These are phyloP conservation scores for Dictyostelium firmibasis DNA, from an alignment of 78 protist species.

Conservation along the genomic window DNA sequence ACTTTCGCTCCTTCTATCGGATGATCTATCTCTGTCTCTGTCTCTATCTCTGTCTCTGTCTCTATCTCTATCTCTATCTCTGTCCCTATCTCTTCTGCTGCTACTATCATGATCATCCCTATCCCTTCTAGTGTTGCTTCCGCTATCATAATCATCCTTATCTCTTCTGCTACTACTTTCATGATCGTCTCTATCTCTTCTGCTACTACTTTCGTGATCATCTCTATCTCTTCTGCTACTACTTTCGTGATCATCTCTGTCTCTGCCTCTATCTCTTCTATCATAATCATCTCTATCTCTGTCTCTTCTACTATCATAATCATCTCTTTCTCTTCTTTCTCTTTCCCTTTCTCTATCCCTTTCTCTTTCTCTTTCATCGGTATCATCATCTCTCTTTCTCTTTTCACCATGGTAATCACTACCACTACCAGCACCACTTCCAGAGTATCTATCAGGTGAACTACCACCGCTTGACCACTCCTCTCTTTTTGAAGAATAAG, in stretches of 20 bases:
- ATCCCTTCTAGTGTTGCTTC: background rate
- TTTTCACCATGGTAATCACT: constrained; percentile 2
- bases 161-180: background rate
- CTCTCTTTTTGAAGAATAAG: background rate
- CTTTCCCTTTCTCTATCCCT: constrained; percentile 38
- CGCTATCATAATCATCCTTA: background rate
- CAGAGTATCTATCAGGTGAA: background rate
- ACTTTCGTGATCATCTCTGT: background rate
- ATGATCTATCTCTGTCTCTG: constrained; percentile 37
- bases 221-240: constrained; percentile 5
- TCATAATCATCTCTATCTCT: constrained; percentile 15
- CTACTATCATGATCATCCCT: constrained; percentile 8
- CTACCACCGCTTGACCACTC: background rate
- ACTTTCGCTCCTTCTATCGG: background rate
- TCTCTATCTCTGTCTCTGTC: background rate
- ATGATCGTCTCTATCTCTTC: background rate
- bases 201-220: background rate
- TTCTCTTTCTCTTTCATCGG: constrained; percentile 61
- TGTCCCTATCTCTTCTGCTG: background rate
- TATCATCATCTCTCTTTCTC: constrained; percentile 63
- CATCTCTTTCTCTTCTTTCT: constrained; percentile 50
- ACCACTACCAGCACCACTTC: no score
- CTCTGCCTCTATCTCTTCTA: background rate
- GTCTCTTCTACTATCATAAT: background rate
- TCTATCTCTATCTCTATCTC: constrained; percentile 15